A percentile compares a stretch with the other conserved stretches of the same genome.
Conservation (phyloP, 495 filamentous ascomycete genomes). For the Saxophila tyrrhenica region DNA sequence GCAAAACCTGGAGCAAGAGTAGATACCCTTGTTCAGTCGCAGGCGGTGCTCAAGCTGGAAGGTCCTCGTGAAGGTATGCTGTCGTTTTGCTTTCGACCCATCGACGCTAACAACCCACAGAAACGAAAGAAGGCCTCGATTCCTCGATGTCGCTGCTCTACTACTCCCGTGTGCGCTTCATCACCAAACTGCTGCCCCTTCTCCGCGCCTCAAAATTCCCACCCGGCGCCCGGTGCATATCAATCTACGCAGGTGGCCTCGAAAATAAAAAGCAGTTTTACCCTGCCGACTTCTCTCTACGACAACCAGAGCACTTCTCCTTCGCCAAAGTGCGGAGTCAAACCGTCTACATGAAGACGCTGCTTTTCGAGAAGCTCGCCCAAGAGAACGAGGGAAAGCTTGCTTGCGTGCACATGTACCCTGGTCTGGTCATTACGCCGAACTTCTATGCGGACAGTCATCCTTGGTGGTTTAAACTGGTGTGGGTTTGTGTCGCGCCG, state of each 20-base stretch:
- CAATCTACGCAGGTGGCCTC: conserved; percentile 19
- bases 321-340: conserved; percentile 10
- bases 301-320: conserved; percentile 10
- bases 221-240: conserved; percentile 18
- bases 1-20: conserved; percentile 2
- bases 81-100: too few relatives aligned
- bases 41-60: conserved; percentile 20
- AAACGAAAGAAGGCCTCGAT: conserved; percentile 28
- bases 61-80: not conserved
- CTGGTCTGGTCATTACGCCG: conserved; percentile 18
- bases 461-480: conserved; percentile 8
- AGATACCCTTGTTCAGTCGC: conserved; percentile 24
- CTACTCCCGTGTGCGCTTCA: conserved; percentile 34
- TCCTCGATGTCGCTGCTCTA: conserved; percentile 28
- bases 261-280: conserved; percentile 12
- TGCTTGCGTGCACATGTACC: conserved; percentile 17
- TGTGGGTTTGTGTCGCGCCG: not conserved
- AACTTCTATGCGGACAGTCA: not conserved
- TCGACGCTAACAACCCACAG: not conserved
- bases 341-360: conserved; percentile 18
- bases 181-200: conserved; percentile 30
- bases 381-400: conserved; percentile 15
- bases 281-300: conserved; percentile 15
- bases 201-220: conserved; percentile 17
- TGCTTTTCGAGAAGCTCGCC: conserved; percentile 18